Evolutionary conservation across 768 basidiomycete genomes (phyloP), one percentile per base, ranked within the genome.

Genomic region (Lentinula lateritia): DNA sequence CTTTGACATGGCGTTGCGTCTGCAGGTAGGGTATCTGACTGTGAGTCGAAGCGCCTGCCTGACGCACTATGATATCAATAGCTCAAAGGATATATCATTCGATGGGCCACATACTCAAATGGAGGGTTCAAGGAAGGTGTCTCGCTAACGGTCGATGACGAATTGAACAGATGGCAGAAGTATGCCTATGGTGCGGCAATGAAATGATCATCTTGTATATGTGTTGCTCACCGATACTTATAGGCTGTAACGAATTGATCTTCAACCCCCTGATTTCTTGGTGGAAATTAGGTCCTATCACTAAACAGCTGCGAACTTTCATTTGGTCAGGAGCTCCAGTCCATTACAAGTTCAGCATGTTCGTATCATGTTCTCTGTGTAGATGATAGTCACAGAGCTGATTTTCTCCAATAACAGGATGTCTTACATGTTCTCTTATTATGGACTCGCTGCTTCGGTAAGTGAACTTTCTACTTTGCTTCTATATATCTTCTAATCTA

Each of bases 51-150:
- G 9, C 38, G 13, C 28, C 2, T 5, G 5, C 10, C 38, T 52
- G 48, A 41, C 5, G 12, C 41, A 3, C 42, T 10, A n/a, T 39
- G 6, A 0, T 23, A 20, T 38, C 28, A 28, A 28, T 39, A 81
- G 75, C 68, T 83, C 52, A 76, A 84, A 67, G 89, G 87, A 0
- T 92, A 90, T 69, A 85, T 83, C 65, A 90, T 92, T 64, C 86
- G 89, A 50, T 89, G 90, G 93, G 88, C 92, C 34, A 91, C 90
- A 0, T 95, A 95, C 71, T 88, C 86, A 1, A 81, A 89, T 20
- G 86, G 92, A 52, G 89, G 85, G 1, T 95, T 95, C 78, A 90
- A 93, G 75, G 94, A 96, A 68, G 94, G 94, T 64, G 93, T 96
- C 18, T 91, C 89, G 0, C 76, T 96, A 15, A 95, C 94, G 0